Percentiles rank a stretch among this genome's conserved stretches.
Conservation (phyloP, 768 basidiomycete genomes). For the Tricholoma flavovirens region DNA sequence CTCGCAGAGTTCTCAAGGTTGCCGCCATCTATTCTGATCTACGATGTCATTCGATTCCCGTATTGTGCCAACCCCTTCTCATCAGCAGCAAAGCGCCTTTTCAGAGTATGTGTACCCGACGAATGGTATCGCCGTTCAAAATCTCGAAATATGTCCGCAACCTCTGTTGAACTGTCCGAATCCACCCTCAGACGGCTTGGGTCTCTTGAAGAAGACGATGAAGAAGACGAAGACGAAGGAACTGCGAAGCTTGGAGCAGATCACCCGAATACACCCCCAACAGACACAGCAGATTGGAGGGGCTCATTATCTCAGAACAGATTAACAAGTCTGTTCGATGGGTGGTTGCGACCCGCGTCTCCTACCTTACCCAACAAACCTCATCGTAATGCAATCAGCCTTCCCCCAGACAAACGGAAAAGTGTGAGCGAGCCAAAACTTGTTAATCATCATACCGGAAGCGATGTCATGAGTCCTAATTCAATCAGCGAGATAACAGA, state of each 20-base stretch:
- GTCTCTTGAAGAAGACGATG: conserved; percentile 43
- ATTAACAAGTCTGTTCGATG: conserved; percentile 60
- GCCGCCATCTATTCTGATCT: conserved; percentile 36
- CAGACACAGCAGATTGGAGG: conserved; percentile 40
- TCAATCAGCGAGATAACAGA: conserved; percentile 22
- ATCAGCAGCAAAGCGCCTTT: conserved; percentile 35
- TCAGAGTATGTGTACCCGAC: conserved; percentile 68
- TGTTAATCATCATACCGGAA: conserved; percentile 41
- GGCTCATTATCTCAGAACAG: conserved; percentile 53
- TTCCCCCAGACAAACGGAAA: conserved; percentile 39
- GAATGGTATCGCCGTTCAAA: conserved; percentile 76
- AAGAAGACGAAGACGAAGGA: conserved; percentile 43
- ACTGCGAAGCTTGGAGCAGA: conserved; percentile 48
- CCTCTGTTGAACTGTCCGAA: conserved; percentile 46
- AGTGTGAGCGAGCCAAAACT: conserved; percentile 71
- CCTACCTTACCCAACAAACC: conserved; percentile 31
- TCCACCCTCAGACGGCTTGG: conserved; percentile 43
- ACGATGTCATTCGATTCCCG: conserved; percentile 36
- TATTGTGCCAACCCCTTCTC: conserved; percentile 37
- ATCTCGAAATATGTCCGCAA: conserved; percentile 42
- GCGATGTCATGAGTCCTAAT: conserved; percentile 18
- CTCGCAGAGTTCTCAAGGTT: conserved; percentile 39
- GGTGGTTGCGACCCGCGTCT: conserved; percentile 51
- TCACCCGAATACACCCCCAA: conserved; percentile 3
- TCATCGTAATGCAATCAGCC: conserved; percentile 26